Percentiles rank a stretch among this genome's conserved stretches.
phyloP scores from a whole-genome alignment of 2,329 filamentous ascomycete species.

The Phialophora verrucosa region DNA sequence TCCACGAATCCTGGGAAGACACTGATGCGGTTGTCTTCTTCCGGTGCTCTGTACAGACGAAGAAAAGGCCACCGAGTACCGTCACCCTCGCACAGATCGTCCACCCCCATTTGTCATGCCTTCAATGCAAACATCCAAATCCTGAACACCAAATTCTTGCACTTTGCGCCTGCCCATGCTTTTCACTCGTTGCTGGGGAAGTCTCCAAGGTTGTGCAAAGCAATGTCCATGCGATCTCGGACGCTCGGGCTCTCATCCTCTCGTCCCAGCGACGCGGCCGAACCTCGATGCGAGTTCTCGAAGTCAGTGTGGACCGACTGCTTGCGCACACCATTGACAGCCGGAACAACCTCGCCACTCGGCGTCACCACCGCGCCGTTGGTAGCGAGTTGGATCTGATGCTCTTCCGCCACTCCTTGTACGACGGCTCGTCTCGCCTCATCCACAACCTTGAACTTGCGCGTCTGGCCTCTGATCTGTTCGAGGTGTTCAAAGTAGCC shows the following conservation, averaged over 20 bases:
- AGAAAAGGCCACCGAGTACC: slow-evolving; percentile 6
- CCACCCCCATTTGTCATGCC: slow-evolving; percentile 8
- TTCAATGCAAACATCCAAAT: not conserved
- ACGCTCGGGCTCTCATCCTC: slow-evolving; percentile 48
- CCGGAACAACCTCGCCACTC: slow-evolving; percentile 63
- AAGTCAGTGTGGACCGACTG: slow-evolving; percentile 25
- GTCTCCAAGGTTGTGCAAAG: slow-evolving; percentile 63
- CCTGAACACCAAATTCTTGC: slow-evolving; percentile 6
- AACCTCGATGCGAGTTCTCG: slow-evolving; percentile 31
- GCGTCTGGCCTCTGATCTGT: slow-evolving; percentile 70
- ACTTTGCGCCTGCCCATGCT: not conserved
- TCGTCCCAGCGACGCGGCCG: slow-evolving; percentile 41
- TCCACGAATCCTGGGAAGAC: not conserved
- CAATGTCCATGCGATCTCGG: slow-evolving; percentile 63
- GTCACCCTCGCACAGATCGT: slow-evolving; percentile 5
- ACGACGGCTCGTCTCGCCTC: slow-evolving; percentile 68
- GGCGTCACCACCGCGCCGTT: slow-evolving; percentile 65
- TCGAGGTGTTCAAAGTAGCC: slow-evolving; percentile 84
- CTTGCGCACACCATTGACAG: slow-evolving; percentile 40
- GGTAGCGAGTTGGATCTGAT: slow-evolving; percentile 66
- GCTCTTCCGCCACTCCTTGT: slow-evolving; percentile 65
- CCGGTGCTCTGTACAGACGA: not conserved
- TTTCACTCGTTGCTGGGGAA: slow-evolving; percentile 42
- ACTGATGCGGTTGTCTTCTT: not conserved
- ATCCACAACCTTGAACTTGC: slow-evolving; percentile 70